phyloP scores from a whole-genome alignment of 352 stramenopile species.

The Phytophthora macrochlamydospora region DNA sequence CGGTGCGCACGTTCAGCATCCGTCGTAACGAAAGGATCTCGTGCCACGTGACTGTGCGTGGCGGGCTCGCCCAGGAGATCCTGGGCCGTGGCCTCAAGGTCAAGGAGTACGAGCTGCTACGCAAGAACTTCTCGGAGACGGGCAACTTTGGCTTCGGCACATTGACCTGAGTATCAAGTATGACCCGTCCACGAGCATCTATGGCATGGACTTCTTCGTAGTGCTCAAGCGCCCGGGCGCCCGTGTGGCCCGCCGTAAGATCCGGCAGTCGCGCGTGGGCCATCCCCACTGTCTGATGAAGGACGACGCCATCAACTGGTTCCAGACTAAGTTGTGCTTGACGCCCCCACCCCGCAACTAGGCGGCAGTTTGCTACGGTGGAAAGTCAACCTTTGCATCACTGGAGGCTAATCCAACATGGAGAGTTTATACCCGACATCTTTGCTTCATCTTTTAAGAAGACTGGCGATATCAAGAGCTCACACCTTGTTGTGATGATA shows the following conservation, averaged over 20 bases:
- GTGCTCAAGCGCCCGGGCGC: slow-evolving; percentile 96
- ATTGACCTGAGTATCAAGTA: slow-evolving; percentile 99
- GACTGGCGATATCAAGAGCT: too few relatives aligned
- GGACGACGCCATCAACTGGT: slow-evolving; percentile 99
- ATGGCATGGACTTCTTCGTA: slow-evolving; percentile 99
- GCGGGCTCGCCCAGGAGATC: slow-evolving; percentile 99
- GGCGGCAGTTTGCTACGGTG: slow-evolving; percentile 9
- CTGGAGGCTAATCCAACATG: slow-evolving; percentile 32
- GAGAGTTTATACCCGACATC: slow-evolving; percentile 34
- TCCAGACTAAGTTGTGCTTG: slow-evolving; percentile 98
- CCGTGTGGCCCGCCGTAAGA: slow-evolving; percentile 96
- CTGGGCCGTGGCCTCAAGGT: slow-evolving; percentile 99
- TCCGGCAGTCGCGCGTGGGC: slow-evolving; percentile 92
- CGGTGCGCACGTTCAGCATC: slow-evolving; percentile 98
- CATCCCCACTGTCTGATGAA: slow-evolving; percentile 96
- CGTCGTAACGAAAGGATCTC: slow-evolving; percentile 99
- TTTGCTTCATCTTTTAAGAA: too few relatives aligned
- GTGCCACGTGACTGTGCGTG: slow-evolving; percentile 98
- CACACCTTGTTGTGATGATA: too few relatives aligned
- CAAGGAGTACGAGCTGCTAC: slow-evolving; percentile 99
- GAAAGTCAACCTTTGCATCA: slow-evolving; percentile 21
- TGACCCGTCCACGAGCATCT: slow-evolving; percentile 99
- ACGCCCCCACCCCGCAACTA: slow-evolving; percentile 37
- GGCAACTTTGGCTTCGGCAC: slow-evolving; percentile 99
- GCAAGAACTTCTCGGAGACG: slow-evolving; percentile 99